These are phyloP conservation scores for Talaromyces liani DNA, from an alignment of 495 filamentous ascomycete species.

Conservation along the genomic window DNA sequence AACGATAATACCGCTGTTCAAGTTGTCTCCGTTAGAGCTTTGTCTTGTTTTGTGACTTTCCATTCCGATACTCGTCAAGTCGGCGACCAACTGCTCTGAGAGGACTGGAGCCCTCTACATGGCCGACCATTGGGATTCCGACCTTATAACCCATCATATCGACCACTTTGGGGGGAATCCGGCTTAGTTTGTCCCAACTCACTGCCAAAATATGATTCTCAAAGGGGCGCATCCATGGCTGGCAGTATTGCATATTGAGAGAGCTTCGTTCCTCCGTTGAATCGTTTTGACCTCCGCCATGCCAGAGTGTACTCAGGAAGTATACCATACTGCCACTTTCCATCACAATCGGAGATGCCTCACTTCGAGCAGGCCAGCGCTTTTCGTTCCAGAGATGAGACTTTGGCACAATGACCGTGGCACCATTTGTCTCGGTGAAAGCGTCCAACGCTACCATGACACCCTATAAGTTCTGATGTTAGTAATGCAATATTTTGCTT, in stretches of 20 bases:
- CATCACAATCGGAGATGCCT: neutral
- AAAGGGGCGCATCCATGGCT: neutral
- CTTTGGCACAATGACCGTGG: slow-evolving; percentile 1
- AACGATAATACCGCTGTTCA: neutral
- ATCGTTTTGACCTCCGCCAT: slow-evolving; percentile 1
- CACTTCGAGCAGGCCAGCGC: neutral
- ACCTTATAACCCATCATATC: slow-evolving; percentile 7
- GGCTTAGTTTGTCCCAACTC: neutral
- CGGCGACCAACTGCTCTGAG: neutral
- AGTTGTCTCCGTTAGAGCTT: neutral
- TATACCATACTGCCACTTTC: slow-evolving; percentile 4
- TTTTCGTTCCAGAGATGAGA: slow-evolving; percentile 4
- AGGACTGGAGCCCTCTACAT: slow-evolving; percentile 1
- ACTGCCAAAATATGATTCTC: slow-evolving; percentile 3
- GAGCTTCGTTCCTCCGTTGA: neutral
- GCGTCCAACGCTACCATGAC: slow-evolving; percentile 2
- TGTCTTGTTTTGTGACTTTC: neutral
- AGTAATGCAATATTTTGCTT: neutral
- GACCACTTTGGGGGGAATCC: neutral
- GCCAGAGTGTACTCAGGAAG: slow-evolving; percentile 2
- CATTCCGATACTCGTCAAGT: neutral
- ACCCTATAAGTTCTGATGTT: neutral
- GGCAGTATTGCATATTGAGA: slow-evolving; percentile 5
- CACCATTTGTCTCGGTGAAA: slow-evolving; percentile 1
- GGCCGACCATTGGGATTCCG: slow-evolving; percentile 1